These are phyloP conservation scores for Aspergillus steynii DNA, from an alignment of 495 filamentous ascomycete species.

Conservation along the genomic window DNA sequence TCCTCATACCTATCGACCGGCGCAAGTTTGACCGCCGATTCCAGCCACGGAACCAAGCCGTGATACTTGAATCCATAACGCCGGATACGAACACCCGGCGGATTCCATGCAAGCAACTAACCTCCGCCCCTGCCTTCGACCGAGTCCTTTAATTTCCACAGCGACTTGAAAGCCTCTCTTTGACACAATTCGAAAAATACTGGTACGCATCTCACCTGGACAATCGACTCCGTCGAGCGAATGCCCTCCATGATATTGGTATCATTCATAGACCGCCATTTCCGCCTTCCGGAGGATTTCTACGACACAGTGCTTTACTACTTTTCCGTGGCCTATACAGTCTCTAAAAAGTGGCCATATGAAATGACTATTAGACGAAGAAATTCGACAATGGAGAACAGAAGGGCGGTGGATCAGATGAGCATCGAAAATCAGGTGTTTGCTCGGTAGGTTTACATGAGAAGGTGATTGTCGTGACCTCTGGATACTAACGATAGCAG, in stretches of 20 bases:
- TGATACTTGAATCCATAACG: not conserved
- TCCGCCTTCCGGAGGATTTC: no score
- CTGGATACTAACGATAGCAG: not conserved
- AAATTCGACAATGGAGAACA: no score
- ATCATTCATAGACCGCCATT: no score
- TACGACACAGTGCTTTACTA: no score
- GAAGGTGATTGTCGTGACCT: no score
- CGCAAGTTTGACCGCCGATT: not conserved
- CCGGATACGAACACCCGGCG: not conserved
- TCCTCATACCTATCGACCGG: not conserved
- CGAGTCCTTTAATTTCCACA: not conserved
- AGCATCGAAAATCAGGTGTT: no score
- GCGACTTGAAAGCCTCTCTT: not conserved
- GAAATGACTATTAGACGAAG: no score
- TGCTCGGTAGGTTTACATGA: no score
- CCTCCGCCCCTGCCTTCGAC: no score
- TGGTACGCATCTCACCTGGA: slow-evolving; percentile 2
- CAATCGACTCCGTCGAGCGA: slow-evolving; percentile 3
- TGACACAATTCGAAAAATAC: not conserved
- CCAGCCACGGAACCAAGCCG: not conserved
- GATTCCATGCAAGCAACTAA: not conserved
- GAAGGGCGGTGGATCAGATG: no score
- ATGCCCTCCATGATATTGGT: not conserved
- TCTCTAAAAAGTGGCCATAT: no score
- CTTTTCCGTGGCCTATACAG: no score